Evolutionary conservation across 139 green algal species (phyloP).

Genomic region (Chloropicon primus): DNA sequence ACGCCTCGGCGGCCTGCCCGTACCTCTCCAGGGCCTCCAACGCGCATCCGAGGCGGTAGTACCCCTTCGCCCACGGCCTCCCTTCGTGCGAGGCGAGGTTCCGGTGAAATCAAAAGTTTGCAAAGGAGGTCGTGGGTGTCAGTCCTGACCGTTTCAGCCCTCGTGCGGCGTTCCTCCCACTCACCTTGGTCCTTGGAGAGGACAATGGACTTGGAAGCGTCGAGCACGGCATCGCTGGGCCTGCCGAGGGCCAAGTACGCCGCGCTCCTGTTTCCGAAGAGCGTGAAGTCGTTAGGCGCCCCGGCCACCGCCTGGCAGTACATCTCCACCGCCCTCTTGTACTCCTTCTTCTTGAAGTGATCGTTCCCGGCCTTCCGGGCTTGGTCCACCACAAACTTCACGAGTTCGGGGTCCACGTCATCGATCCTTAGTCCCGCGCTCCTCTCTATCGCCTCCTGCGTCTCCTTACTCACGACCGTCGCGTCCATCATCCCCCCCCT

Average conservation of each 20-base stretch:
- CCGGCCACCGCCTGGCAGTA: conserved; percentile 39
- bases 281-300: conserved; percentile 1
- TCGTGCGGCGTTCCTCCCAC: too few relatives aligned
- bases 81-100: too few relatives aligned
- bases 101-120: too few relatives aligned
- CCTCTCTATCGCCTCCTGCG: background rate
- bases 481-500: too few relatives aligned
- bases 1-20: background rate
- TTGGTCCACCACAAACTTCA: conserved; percentile 16
- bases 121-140: too few relatives aligned
- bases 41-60: conserved; percentile 31
- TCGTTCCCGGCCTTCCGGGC: conserved; percentile 21
- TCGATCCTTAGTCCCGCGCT: background rate
- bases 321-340: conserved; percentile 20
- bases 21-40: conserved; percentile 1
- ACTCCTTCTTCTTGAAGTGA: conserved; percentile 18
- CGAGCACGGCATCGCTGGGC: conserved; percentile 19
- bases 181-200: too few relatives aligned
- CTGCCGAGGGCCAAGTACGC: conserved; percentile 21
- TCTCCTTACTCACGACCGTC: background rate
- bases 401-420: background rate
- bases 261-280: conserved; percentile 29
- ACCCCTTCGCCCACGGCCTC: background rate
- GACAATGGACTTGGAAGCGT: conserved; percentile 17
- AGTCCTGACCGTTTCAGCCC: too few relatives aligned